These are phyloP conservation scores for Scedosporium dehoogii DNA, from an alignment of 2,329 filamentous ascomycete species.

Conservation along the genomic window DNA sequence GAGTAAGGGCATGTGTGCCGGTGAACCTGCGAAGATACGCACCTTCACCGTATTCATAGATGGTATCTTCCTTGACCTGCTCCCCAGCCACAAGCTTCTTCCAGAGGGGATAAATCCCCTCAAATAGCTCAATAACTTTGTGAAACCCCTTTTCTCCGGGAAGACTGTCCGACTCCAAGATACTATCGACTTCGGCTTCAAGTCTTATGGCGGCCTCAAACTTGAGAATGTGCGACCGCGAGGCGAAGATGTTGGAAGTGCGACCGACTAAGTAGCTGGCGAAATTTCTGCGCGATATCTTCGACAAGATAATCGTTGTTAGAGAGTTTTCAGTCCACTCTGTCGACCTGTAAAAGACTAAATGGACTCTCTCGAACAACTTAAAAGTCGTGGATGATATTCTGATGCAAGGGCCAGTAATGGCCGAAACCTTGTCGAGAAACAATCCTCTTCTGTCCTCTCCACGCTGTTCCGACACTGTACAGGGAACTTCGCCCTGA, in stretches of 20 bases:
- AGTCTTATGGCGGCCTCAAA: conserved; percentile 80
- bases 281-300: conserved; percentile 80
- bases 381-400: conserved; percentile 63
- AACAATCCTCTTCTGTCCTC: conserved; percentile 64
- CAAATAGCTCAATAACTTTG: conserved; percentile 60
- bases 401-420: conserved; percentile 75
- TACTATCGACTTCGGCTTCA: conserved; percentile 70
- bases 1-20: conserved; percentile 85
- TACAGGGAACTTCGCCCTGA: conserved; percentile 13
- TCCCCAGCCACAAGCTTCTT: conserved; percentile 61
- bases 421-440: conserved; percentile 62
- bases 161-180: conserved; percentile 70
- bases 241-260: conserved; percentile 79
- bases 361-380: conserved; percentile 86
- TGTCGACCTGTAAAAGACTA: conserved; percentile 92
- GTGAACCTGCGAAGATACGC: conserved; percentile 84
- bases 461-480: conserved; percentile 15
- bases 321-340: conserved; percentile 97
- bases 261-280: conserved; percentile 84
- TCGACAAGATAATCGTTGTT: conserved; percentile 87
- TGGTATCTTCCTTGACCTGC: conserved; percentile 61
- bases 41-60: conserved; percentile 76
- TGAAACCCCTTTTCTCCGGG: conserved; percentile 56
- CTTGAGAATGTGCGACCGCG: conserved; percentile 65
- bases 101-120: conserved; percentile 76